These are phyloP conservation scores for Phenoliferia sp. DNA, from an alignment of 1,284 basidiomycete species.

Conservation along the genomic window DNA sequence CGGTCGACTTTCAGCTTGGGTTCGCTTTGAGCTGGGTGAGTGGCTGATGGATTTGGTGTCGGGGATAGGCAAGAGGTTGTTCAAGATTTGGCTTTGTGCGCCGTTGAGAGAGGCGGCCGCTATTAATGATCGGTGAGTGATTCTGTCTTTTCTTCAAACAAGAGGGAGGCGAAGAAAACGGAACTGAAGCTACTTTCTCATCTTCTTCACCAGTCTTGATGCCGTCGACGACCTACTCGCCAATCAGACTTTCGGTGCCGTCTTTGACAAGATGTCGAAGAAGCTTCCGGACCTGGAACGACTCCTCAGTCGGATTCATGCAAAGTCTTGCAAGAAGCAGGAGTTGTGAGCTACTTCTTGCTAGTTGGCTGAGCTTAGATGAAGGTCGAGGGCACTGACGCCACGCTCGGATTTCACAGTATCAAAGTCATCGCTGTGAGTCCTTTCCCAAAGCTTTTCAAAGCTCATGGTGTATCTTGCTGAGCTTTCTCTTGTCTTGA, in stretches of 20 bases:
- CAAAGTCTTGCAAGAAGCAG: constrained; percentile 75
- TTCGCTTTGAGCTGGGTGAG: neutral
- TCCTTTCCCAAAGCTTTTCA: too few relatives aligned
- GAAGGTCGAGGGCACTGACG: too few relatives aligned
- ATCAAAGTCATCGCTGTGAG: constrained; percentile 68
- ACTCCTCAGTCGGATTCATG: constrained; percentile 86
- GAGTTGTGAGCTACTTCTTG: constrained; percentile 55
- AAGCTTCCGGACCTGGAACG: constrained; percentile 88
- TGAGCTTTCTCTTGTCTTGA: too few relatives aligned
- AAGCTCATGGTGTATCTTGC: too few relatives aligned
- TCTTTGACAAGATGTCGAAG: constrained; percentile 69
- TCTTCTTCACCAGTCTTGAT: constrained; percentile 71
- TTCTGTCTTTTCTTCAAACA: constrained; percentile 14
- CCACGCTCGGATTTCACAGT: too few relatives aligned
- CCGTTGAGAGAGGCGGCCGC: constrained; percentile 72
- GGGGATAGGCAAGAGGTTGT: constrained; percentile 69
- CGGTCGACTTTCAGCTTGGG: neutral
- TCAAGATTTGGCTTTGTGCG: constrained; percentile 89
- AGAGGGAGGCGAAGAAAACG: too few relatives aligned
- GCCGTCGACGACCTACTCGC: constrained; percentile 83
- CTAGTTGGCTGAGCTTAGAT: neutral
- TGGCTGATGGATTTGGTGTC: neutral
- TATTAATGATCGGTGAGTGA: constrained; percentile 72
- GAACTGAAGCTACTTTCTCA: constrained; percentile 3
- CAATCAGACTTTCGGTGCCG: constrained; percentile 65